phyloP scores from a whole-genome alignment of 2,329 filamentous ascomycete species.

The Ascosphaera apis region DNA sequence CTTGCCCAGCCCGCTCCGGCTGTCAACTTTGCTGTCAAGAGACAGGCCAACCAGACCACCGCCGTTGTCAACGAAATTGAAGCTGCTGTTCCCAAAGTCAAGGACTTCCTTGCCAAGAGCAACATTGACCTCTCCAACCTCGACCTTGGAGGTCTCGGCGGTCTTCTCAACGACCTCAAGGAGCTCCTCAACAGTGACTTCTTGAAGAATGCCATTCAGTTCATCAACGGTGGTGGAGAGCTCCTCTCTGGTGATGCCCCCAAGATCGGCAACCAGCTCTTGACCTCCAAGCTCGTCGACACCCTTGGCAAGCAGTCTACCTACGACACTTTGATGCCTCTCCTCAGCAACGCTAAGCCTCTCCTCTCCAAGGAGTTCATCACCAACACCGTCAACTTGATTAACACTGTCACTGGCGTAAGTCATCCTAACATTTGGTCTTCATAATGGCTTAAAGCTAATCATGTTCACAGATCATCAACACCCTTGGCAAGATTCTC shows the following conservation, averaged over 20 bases:
- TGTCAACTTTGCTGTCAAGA: not conserved
- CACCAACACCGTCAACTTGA: not conserved
- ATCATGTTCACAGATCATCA: not conserved
- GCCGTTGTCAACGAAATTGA: not conserved
- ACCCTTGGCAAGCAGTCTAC: not conserved
- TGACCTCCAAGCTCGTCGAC: not conserved
- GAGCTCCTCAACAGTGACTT: not conserved
- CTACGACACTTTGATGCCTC: not conserved
- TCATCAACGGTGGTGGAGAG: not conserved
- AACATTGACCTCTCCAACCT: constrained; percentile 48
- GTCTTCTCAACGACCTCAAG: not conserved
- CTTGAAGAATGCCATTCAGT: not conserved
- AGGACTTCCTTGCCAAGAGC: constrained; percentile 15
- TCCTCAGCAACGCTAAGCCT: constrained; percentile 1
- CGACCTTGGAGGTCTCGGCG: constrained; percentile 13
- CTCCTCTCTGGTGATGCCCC: not conserved
- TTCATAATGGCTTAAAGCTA: not conserved
- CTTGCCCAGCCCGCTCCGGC: not conserved
- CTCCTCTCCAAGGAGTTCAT: constrained; percentile 1
- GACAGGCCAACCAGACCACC: not conserved
- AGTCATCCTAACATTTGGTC: not conserved
- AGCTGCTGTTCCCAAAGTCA: not conserved
- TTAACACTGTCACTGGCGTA: not conserved
- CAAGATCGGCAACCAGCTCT: not conserved
- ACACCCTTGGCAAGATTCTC: not conserved